Conservation (phyloP, 257 asterid genomes). For the Salvia hispanica region DNA sequence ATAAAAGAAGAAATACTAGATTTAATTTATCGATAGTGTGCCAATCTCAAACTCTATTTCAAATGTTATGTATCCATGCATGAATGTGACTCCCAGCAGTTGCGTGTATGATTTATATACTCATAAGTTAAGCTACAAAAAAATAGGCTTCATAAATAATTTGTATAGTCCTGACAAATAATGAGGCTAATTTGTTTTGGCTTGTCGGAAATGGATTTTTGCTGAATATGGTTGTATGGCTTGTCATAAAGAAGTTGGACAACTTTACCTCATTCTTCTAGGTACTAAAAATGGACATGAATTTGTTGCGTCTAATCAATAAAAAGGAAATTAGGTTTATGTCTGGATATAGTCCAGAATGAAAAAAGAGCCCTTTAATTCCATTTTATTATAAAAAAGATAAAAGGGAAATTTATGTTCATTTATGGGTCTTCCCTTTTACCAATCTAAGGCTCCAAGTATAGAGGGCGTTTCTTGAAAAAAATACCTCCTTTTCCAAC, state of each 20-base stretch:
- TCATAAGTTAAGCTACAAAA: neutral
- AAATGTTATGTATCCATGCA: neutral
- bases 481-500: no score
- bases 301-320: slow-evolving; percentile 27
- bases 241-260: slow-evolving; percentile 20
- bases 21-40: neutral
- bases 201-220: neutral
- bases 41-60: neutral
- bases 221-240: slow-evolving; percentile 20
- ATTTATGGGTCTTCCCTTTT: slow-evolving; percentile 4
- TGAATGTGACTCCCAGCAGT: neutral
- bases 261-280: slow-evolving; percentile 2
- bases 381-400: neutral
- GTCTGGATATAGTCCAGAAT: neutral
- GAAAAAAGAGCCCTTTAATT: neutral
- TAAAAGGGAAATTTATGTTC: neutral
- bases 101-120: neutral
- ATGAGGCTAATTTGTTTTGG: neutral
- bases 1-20: no score
- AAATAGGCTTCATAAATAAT: neutral
- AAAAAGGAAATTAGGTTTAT: slow-evolving; percentile 5
- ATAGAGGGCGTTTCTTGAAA: no score
- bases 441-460: no score
- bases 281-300: neutral
- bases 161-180: neutral